phyloP scores from a whole-genome alignment of 2,329 filamentous ascomycete genomes.

The Parastagonospora avenae region DNA sequence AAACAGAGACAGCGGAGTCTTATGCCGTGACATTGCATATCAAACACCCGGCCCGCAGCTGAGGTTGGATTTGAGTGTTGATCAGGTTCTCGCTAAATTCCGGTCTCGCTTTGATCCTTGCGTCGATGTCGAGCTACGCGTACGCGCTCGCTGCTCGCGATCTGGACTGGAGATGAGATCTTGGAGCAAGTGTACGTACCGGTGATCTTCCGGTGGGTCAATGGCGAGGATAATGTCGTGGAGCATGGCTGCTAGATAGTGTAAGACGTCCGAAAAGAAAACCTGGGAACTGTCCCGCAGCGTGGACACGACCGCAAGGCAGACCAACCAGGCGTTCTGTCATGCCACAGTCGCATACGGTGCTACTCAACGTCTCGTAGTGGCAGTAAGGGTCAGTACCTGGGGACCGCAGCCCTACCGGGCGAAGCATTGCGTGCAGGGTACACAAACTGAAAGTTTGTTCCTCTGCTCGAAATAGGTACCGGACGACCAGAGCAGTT shows the following conservation, averaged over 20 bases:
- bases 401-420: constrained; percentile 24
- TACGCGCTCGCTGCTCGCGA: background rate
- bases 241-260: no score
- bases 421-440: constrained; percentile 21
- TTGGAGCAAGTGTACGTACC: no score
- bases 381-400: constrained; percentile 19
- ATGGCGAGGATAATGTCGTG: no score
- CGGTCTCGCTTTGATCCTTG: constrained; percentile 16
- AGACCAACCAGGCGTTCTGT: constrained; percentile 5
- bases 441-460: constrained; percentile 10
- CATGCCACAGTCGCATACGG: constrained; percentile 12
- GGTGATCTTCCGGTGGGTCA: no score
- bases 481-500: background rate
- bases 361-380: constrained; percentile 16
- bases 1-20: constrained; percentile 1
- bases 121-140: constrained; percentile 6
- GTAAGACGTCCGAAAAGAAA: no score
- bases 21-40: background rate
- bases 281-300: background rate
- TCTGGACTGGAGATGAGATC: background rate
- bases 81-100: constrained; percentile 8
- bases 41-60: constrained; percentile 6
- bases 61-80: constrained; percentile 16
- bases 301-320: constrained; percentile 1
- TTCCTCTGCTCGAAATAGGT: background rate